Evolutionary conservation across 768 basidiomycete genomes (phyloP), one percentile per base, ranked within the genome.

Genomic region (Leccinum disarticulatum): DNA sequence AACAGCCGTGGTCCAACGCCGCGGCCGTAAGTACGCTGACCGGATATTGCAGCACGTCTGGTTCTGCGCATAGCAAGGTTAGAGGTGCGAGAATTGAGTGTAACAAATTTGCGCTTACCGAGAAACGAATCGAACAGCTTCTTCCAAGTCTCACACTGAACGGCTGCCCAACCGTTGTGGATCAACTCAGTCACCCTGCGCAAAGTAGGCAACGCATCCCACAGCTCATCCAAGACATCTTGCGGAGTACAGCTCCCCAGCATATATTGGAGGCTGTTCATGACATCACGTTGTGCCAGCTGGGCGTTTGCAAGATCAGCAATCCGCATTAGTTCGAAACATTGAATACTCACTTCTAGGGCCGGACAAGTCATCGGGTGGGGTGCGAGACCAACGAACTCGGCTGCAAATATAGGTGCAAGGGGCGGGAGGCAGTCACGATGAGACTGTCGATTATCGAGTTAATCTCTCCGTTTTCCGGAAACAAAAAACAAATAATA

Each of bases 341-440:
- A 28, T 31, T n/a, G 7, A 28, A 38, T 10, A 57, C 65, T 8
- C 57, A 83, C 87, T 78, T 89, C 87, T 15, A 90, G 74, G 56
- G 82, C 80, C 4, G 77, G 77, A 35, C 78, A 78, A 3, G 70
- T 69, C 54, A 84, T 67, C 0, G 65, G 35, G 66, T 84, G 79
- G 1, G 82, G 82, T 2, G 85, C 81, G 17, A 89, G 56, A 0
- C 66, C 61, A 10, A 83, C 66, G 63, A 83, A 87, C 54, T 87
- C 84, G 36, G 67, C 64, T 0, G 82, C 77, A 54, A 76, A 77
- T 2, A 88, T 77, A 1, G 85, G 83, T 13, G 74, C 65, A 6
- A 88, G 75, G 11, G 87, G 87, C 1, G 73, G 62, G 17, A 88
- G 70, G 50, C 84, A 81, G 70, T 89, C 87, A 14, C 87, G 82